Evolutionary conservation across 2,329 filamentous ascomycete genomes (phyloP), one percentile per base, ranked within the genome.

Genomic region (Stagonosporopsis vannaccii): DNA sequence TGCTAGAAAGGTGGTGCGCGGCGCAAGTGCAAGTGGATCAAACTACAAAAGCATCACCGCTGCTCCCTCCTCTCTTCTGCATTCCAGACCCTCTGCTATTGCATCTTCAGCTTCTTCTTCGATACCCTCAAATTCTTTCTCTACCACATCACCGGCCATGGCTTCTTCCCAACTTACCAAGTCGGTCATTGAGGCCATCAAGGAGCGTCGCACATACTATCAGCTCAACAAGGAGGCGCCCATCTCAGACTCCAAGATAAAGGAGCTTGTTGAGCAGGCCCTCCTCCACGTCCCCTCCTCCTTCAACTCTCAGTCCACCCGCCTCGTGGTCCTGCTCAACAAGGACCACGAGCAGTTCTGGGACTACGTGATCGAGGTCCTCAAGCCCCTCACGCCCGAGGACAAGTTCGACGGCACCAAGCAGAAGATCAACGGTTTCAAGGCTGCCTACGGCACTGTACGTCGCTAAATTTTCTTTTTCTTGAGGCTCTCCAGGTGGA

Each of bases 241-340:
- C 71, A 80, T 89, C 74, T 75, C 81, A 67, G 81, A 82, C 65
- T 75, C 79, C 51, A 81, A 84, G 69, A 81, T 93, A 76, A 79
- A 85, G 69, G 84, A 90, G 68, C 85, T 93, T 71, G 83, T 79
- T 55, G 74, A 79, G 48, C 70, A 80, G 55, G 82, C 86, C 51
- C 81, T 95, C 65, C 80, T 86, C 57, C 82, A 92, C 75, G 83
- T 89, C 1, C 93, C 93, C 37, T 89, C 86, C 48, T 87, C 88
- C 62, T 97, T 97, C 88, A 97, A 97, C 86, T 90, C 87, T 37
- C 93, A 97, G 81, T 87, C 87, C 65, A 89, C 90, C 65, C 88
- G 93, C 57, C 79, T 90, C 56, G 84, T 96, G 43, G 84, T 97
- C 47, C 85, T 97, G 51, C 83, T 95, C 70, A 88, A 90, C 70